Evolutionary conservation across 1,284 basidiomycete species (phyloP), one percentile per base, ranked within the genome.

Genomic region (Ganoderma resinaceum): DNA sequence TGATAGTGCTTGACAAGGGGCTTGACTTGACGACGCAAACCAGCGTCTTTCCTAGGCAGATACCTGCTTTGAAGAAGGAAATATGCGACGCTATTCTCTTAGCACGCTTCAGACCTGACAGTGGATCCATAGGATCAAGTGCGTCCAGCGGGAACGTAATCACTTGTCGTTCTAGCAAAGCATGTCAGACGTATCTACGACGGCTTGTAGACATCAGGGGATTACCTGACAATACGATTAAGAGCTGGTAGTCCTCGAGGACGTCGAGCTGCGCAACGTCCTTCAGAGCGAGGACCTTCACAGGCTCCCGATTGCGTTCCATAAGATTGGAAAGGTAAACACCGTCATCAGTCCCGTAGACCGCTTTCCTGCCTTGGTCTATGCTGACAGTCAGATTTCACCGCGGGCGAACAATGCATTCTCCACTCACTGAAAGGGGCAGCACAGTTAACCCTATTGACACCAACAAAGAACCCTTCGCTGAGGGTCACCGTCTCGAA

Each of bases 1-100:
- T 99, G 87, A 99, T 98, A 38, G 97, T 99, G 75, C 95, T 98
- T 29, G 95, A 98, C 60, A 99, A 84, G 62, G 96, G 94, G 70
- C 91, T 95, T 6, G 95, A 95, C 82, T 99, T 99, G 79, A 99
- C 97, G 57, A 99, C 94, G 77, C 98, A 99, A 37, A 99, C 96
- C 7, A 99, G 87, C n/a, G 95, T 96, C 70, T 94, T 90, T 18
- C 95, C 95, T 31, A 99, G 85, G 79, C 97, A 99, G 61, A 93
- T 88, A 0, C 98, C 98, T 11, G 95, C 93, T 80, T 98, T 98
- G 90, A 99, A 99, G 83, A 99, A 99, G 5, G 95, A 94, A 1
- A 97, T 99, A 80, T 99, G 97, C 1, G 95, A 95, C 0, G 97
- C 95, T 76, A 99, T 97, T 66, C 96, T 91, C 79, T 98, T 97